A percentile compares a stretch with the other conserved stretches of the same genome.
phyloP scores from a whole-genome alignment of 176 grass and related monocot species.

The bread wheat (Triticum aestivum) region DNA sequence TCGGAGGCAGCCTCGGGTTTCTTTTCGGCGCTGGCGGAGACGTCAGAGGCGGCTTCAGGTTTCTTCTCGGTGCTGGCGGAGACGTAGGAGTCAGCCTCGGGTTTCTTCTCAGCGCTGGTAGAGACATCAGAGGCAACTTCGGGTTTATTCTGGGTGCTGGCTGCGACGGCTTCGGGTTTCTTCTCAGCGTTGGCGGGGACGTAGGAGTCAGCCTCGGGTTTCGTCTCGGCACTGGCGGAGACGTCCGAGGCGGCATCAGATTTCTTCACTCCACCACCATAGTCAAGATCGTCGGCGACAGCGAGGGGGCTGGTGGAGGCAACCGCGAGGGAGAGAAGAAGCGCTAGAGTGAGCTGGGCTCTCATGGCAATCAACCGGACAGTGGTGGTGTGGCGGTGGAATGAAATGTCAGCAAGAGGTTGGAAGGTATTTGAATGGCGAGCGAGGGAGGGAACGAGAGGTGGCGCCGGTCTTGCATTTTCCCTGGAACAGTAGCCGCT shows the following conservation, averaged over 20 bases:
- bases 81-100: too few species aligned
- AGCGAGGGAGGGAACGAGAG: background rate
- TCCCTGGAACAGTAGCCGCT: conserved; percentile 3
- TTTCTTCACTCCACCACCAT: background rate
- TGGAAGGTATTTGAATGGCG: conserved; percentile 12
- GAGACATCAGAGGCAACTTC: background rate
- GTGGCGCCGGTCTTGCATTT: background rate
- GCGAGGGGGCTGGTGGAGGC: background rate
- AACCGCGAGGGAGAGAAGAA: conserved; percentile 19
- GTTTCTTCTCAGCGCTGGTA: too few species aligned
- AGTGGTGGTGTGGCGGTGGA: background rate
- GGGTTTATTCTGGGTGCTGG: background rate
- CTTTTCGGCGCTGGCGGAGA: too few species aligned
- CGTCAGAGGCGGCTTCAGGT: too few species aligned
- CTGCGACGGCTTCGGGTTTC: background rate
- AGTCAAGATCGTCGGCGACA: background rate
- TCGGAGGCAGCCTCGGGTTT: too few species aligned
- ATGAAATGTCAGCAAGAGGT: background rate
- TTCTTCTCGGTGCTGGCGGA: too few species aligned
- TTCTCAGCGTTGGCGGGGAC: background rate
- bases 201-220: background rate
- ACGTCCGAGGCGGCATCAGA: background rate
- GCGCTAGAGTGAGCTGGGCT: background rate
- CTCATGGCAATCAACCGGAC: background rate
- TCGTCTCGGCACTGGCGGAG: background rate